phyloP scores from a whole-genome alignment of 768 basidiomycete genomes.

The Mycena capillaripes region DNA sequence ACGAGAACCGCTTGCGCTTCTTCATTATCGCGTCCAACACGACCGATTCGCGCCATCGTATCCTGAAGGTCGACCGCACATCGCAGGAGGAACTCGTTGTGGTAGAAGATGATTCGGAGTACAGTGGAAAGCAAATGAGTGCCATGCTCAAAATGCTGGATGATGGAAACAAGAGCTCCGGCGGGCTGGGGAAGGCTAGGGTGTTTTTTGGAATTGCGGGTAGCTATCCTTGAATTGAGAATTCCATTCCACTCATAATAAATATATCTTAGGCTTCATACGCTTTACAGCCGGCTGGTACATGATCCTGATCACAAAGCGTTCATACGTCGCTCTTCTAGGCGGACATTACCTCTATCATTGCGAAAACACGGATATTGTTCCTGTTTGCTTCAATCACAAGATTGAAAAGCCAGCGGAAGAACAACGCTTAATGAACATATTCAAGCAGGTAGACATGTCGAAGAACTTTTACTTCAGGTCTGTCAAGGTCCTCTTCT shows the following conservation, averaged over 20 bases:
- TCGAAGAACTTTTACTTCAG: slow-evolving; percentile 99
- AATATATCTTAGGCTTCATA: slow-evolving; percentile 77
- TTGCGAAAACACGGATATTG: slow-evolving; percentile 90
- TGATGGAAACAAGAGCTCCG: slow-evolving; percentile 91
- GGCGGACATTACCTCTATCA: slow-evolving; percentile 98
- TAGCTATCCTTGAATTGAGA: slow-evolving; percentile 47
- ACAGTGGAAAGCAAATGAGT: slow-evolving; percentile 91
- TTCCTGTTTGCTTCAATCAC: slow-evolving; percentile 83
- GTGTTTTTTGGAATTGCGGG: slow-evolving; percentile 90
- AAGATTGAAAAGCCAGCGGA: slow-evolving; percentile 91
- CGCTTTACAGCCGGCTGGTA: slow-evolving; percentile 97
- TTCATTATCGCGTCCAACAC: slow-evolving; percentile 94
- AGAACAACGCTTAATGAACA: slow-evolving; percentile 88
- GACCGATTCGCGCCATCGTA: slow-evolving; percentile 88
- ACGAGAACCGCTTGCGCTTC: slow-evolving; percentile 93
- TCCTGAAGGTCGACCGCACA: slow-evolving; percentile 94
- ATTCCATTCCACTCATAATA: neutral
- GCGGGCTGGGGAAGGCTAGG: slow-evolving; percentile 85
- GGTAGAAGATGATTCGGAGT: slow-evolving; percentile 90
- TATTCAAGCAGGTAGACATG: slow-evolving; percentile 97
- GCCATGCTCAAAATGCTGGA: slow-evolving; percentile 95
- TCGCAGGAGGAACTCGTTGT: slow-evolving; percentile 80
- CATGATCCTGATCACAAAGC: slow-evolving; percentile 90
- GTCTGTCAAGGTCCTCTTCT: slow-evolving; percentile 41
- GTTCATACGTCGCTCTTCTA: slow-evolving; percentile 92